Base-by-base conservation (phyloP, 129 eudicot species). In the Logfia minima region DNA sequence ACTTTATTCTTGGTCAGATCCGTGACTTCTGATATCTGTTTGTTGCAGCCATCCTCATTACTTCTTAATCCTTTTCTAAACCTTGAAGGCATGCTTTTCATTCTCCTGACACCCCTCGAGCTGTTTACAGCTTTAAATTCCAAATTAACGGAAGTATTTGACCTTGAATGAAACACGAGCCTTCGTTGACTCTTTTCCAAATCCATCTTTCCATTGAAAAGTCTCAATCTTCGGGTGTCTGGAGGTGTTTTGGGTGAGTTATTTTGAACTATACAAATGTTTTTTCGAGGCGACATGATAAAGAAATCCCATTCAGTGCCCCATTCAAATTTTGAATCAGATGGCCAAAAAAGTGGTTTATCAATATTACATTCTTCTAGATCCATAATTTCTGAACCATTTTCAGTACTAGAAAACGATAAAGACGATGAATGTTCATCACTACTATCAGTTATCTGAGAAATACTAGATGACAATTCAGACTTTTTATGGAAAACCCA, bases 261-360 rank as follows among this genome's bases (percentile, higher is more conserved):
- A 3, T 3, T 67, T 60, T 63, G 21, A 56, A 48, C 24, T 51
- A 53, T 60, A 3, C 66, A 55, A 6, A 45, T 51, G 28, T 75
- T 63, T 41, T 84, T 88, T 8, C 85, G 87, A 65, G 93, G 90
- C 0, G 93, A 86, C 81, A 88, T 77, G 10, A 72, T 66, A 13
- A 88, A 86, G n/a, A 80, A 72, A 70, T 86, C 88, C 75, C 82
- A 76, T 35, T 71, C 41, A 26, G 72, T 53, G 41, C 83, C 68
- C 87, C 87, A 79, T 2, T 82, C 90, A 13, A 66, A 63, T 7
- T 67, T 75, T 29, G 34, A 76, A 32, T 73, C 81, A 55, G 24
- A 69, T 7, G 93, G 90, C 93, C 90, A 89, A 60, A 89, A 86
- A 48, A 89, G 81, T 24, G 88, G 84, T 23, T 72, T 82, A 75